Evolutionary conservation across 768 basidiomycete genomes (phyloP), one percentile per base, ranked within the genome.

Genomic region (Xerocomellus dryophilus): DNA sequence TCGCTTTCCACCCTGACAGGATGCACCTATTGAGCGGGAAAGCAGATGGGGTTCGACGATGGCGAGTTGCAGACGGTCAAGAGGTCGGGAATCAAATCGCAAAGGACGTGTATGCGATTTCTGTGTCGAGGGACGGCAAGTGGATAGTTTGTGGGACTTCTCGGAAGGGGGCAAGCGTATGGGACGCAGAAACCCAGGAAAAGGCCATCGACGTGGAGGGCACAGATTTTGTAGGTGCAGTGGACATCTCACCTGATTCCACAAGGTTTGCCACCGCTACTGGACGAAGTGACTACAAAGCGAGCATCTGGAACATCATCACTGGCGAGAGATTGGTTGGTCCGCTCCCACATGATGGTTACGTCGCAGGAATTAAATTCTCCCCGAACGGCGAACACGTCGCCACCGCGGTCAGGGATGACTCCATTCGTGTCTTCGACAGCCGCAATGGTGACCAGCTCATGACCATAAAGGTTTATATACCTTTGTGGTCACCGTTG

Each of bases 141-240:
- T 55, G 46, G 52, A 20, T 55, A 8, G 56, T 48, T 1, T 39
- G 43, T 2, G 56, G 31, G 12, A 43, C 39, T 1, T 3, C 1
- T 1, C 3, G 3, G 2, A 0, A 1, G 2, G 52, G 50, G 8
- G 51, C 43, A 8, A 54, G 20, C 3, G 51, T 54, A 1, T 54
- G 51, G 55, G 35, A 54, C 3, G 49, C 5, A 2, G 5, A 32
- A 18, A 46, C 11, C 7, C 11, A 9, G 3, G 34, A 12, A 15
- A 23, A 32, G 20, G 10, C 8, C 8, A 5, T 27, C 41, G 32
- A 44, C 0, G 41, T 49, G 41, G 32, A 32, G 17, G 7, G 0
- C 25, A 3, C 1, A 31, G 11, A 2, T 1, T 3, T 5, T 15
- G 34, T 50, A 5, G 0, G 0, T n/a, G 5, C 35, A 4, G 40